Conservation (phyloP, 2,329 filamentous ascomycete species). For the Rhynchosporium graminicola region DNA sequence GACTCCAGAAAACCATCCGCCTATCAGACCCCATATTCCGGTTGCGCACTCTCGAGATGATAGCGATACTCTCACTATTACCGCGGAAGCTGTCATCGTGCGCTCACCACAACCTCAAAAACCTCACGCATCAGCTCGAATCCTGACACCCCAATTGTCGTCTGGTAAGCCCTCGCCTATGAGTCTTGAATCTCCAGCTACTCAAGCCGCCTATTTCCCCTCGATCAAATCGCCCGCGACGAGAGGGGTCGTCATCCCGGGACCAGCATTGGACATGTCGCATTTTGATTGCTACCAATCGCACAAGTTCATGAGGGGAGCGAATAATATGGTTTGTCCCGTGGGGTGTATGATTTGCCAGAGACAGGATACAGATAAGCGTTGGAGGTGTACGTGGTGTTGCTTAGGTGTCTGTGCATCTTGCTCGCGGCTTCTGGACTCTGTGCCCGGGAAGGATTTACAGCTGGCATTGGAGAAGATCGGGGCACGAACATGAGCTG, state of each 20-base stretch:
- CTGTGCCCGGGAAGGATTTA: slow-evolving; percentile 35
- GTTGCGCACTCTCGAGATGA: slow-evolving; percentile 28
- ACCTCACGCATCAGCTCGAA: slow-evolving; percentile 24
- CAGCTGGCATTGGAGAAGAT: slow-evolving; percentile 31
- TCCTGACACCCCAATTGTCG: slow-evolving; percentile 33
- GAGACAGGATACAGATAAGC: slow-evolving; percentile 34
- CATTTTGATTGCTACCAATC: slow-evolving; percentile 40
- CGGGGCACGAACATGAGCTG: slow-evolving; percentile 13
- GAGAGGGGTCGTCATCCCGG: slow-evolving; percentile 30
- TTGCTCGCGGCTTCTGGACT: slow-evolving; percentile 37
- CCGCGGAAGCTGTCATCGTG: slow-evolving; percentile 29
- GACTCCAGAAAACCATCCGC: slow-evolving; percentile 10
- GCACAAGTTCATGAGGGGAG: slow-evolving; percentile 37
- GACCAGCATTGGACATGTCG: slow-evolving; percentile 27
- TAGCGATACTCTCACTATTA: slow-evolving; percentile 37
- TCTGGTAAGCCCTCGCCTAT: slow-evolving; percentile 28
- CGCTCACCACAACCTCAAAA: slow-evolving; percentile 36
- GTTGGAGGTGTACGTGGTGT: slow-evolving; percentile 41
- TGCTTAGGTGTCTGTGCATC: slow-evolving; percentile 38
- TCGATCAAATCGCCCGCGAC: slow-evolving; percentile 23
- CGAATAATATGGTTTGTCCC: slow-evolving; percentile 37
- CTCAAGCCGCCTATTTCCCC: slow-evolving; percentile 29
- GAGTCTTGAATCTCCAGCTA: slow-evolving; percentile 23
- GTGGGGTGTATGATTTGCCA: slow-evolving; percentile 40
- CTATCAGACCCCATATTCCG: slow-evolving; percentile 19